Evolutionary conservation across 768 basidiomycete species (phyloP), one percentile per base, ranked within the genome.

Genomic region (Kwoniella dendrophila): DNA sequence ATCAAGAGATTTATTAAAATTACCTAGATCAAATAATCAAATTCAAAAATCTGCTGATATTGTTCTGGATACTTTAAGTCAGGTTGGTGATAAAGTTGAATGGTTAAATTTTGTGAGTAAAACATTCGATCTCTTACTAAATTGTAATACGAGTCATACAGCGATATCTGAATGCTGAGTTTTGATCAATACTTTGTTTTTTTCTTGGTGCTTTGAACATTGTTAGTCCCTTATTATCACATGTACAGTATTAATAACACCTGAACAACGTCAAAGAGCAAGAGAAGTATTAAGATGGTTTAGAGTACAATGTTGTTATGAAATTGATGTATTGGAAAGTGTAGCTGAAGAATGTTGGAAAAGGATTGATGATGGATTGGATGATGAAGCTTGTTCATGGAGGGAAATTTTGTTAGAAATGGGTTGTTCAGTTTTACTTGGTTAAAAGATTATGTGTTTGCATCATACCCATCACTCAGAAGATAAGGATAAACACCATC

Each of bases 61-160:
- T 5, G 52, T 65, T 3, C 43, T 65, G 12, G 59, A 65, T 6
- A 40, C 56, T 1, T 65, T 57, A 33, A 44, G 36, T 16, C 49
- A 60, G 27, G 59, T 56, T 2, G 63, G 58, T 14, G 63, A 55
- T 24, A 65, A 65, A 43, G 40, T 55, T 18, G 63, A 65, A 40
- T 65, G 56, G 50, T 43, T 65, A 38, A 65, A 65, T 41, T 60
- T 49, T 61, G 63, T 65, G 47, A 52, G 63, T 64, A 20, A 20
- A 27, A 26, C 52, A n/a, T n/a, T n/a, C n/a, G n/a, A n/a, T n/a
- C n/a, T n/a, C n/a, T n/a, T n/a, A n/a, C n/a, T n/a, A n/a, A n/a
- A n/a, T n/a, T n/a, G n/a, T n/a, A n/a, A n/a, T n/a, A n/a, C n/a
- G n/a, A n/a, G n/a, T n/a, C n/a, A n/a, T n/a, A n/a, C n/a, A n/a